phyloP scores from a whole-genome alignment of 371 early-diverging fungal genomes.

The Mucor circinelloides region DNA sequence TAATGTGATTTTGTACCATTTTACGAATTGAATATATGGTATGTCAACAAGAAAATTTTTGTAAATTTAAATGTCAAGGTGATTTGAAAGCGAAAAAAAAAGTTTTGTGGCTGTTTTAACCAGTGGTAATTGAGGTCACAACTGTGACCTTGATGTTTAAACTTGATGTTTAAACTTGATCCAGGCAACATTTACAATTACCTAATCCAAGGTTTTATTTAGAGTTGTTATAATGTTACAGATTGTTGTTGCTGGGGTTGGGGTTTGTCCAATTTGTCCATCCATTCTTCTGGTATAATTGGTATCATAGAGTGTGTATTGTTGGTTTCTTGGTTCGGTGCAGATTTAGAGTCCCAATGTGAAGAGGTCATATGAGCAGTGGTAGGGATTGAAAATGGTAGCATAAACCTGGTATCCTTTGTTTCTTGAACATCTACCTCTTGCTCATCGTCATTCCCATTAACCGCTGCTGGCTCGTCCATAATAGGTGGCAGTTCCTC shows the following conservation, averaged over 20 bases:
- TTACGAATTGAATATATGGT: background rate
- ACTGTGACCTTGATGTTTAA: background rate
- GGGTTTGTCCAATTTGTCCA: conserved; percentile 38
- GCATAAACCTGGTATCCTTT: conserved; percentile 51
- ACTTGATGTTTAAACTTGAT: background rate
- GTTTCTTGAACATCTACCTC: conserved; percentile 50
- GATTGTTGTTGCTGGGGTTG: background rate
- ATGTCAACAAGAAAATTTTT: background rate
- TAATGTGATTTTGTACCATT: conserved; percentile 41
- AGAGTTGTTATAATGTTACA: background rate
- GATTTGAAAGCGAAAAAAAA: background rate
- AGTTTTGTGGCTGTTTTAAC: background rate
- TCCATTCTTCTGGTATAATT: conserved; percentile 43
- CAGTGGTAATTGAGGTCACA: background rate
- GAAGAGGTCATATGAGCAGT: conserved; percentile 35
- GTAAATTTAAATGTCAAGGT: background rate
- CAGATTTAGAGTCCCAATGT: background rate
- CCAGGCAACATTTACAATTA: background rate
- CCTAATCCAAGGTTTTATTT: background rate
- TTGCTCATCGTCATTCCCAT: conserved; percentile 37
- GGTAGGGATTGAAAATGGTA: conserved; percentile 60
- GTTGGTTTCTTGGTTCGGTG: background rate
- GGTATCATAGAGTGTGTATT: conserved; percentile 31
- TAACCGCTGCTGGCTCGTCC: background rate
- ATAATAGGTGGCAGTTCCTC: background rate